phyloP scores from a whole-genome alignment of 345 rosid genomes.

The Boechera divaricarpa region DNA sequence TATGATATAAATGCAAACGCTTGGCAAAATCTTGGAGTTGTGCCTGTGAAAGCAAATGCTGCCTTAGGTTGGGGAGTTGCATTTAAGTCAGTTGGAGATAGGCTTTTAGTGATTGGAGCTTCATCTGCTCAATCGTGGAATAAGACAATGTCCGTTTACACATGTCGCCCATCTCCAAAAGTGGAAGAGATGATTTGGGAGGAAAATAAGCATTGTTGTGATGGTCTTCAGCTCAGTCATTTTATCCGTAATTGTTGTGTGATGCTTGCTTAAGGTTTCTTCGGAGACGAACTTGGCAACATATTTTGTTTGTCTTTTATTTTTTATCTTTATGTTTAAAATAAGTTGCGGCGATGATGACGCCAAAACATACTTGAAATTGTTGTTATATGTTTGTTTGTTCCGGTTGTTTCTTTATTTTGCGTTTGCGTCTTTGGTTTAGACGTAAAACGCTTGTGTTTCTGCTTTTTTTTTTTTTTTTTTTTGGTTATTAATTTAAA shows the following conservation, averaged over 20 bases:
- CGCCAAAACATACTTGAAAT: not conserved
- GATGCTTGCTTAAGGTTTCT: constrained; percentile 27
- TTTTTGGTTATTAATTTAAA: too few relatives aligned
- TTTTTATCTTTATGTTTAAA: not conserved
- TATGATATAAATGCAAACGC: constrained; percentile 55
- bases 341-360: not conserved
- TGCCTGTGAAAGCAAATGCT: constrained; percentile 61
- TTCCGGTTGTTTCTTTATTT: not conserved
- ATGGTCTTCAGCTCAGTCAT: not conserved
- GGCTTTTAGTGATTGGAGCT: constrained; percentile 71
- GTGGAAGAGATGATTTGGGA: constrained; percentile 44
- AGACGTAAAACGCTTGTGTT: not conserved
- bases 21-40: constrained; percentile 66
- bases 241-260: constrained; percentile 8
- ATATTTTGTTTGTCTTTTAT: not conserved
- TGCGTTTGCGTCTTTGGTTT: not conserved
- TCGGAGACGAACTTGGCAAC: not conserved
- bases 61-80: constrained; percentile 79
- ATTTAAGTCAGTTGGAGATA: constrained; percentile 28
- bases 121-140: constrained; percentile 38
- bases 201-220: not conserved
- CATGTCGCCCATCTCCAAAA: constrained; percentile 55
- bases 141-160: constrained; percentile 57
- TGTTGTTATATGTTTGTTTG: not conserved
- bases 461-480: too few relatives aligned